A percentile compares a stretch with the other conserved stretches of the same genome.
These are phyloP conservation scores for Rhodotorula sphaerocarpa DNA, from an alignment of 768 basidiomycete species.

Conservation along the genomic window DNA sequence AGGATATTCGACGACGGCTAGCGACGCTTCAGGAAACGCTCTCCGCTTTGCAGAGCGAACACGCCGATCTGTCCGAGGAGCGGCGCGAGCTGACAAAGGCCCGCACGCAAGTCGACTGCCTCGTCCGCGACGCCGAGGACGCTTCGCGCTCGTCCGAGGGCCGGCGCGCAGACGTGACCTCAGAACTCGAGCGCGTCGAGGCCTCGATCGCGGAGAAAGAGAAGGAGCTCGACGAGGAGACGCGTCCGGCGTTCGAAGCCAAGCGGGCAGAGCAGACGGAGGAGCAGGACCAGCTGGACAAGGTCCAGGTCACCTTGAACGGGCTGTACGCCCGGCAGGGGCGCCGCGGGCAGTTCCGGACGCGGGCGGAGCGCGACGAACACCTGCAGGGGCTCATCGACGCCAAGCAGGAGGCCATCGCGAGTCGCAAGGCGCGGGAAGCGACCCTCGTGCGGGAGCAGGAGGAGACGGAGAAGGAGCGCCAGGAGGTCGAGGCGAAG, in stretches of 20 bases:
- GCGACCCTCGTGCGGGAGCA: constrained; percentile 47
- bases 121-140: constrained; percentile 67
- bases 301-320: constrained; percentile 60
- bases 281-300: constrained; percentile 59
- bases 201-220: not conserved
- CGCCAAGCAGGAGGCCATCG: constrained; percentile 56
- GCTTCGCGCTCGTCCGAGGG: constrained; percentile 44
- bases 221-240: not conserved
- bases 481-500: constrained; percentile 51
- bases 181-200: not conserved
- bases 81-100: constrained; percentile 76
- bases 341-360: constrained; percentile 72
- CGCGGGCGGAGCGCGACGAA: constrained; percentile 70
- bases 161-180: constrained; percentile 27
- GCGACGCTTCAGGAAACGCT: constrained; percentile 61
- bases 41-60: constrained; percentile 61
- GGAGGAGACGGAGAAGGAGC: constrained; percentile 39
- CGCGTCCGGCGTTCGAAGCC: not conserved
- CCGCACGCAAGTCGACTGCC: constrained; percentile 77
- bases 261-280: not conserved
- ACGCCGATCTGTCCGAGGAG: constrained; percentile 70
- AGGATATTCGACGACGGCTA: constrained; percentile 46
- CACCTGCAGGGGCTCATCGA: constrained; percentile 70
- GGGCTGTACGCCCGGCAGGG: constrained; percentile 85
- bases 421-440: constrained; percentile 54